Evolutionary conservation across 768 basidiomycete species (phyloP), one percentile per base, ranked within the genome.

Genomic region (Amanita muscaria): DNA sequence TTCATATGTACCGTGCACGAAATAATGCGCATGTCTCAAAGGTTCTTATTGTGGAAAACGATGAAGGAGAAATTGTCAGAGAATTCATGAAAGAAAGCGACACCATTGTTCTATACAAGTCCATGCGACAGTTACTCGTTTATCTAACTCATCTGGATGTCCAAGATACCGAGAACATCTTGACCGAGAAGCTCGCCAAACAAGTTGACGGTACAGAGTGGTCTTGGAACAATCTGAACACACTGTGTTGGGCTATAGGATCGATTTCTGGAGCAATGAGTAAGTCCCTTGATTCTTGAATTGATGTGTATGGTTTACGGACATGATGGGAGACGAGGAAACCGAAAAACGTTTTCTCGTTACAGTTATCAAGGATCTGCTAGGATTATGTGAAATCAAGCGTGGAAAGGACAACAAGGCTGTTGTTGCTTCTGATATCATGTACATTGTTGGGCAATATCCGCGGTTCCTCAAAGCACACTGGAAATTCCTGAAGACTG

Each of bases 401-500:
- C 85, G 93, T 40, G 96, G 96, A 30, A 98, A 99, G 64, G 96
- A 98, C 68, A 98, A 99, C 77, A 99, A 99, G 62, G 96, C 96
- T 3, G 92, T 98, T 51, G 94, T 98, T 53, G 89, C 89, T 6
- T 90, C 88, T 21, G 85, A 91, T 56, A 91, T 91, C 61, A 91
- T 91, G 88, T 99, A 99, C 62, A 99, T 97, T 57, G 96, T 99
- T 51, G 96, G 96, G 40, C 96, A 99, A 67, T 99, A 99, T 59
- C 96, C 96, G 35, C 83, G 96, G 27, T 99, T 98, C 80, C 79
- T 99, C 58, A 98, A 97, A 63, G 96, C 96, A 14, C 96, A 99
- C 62, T 99, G 96, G 96, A 99, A 98, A 67, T 99, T 99, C 77
- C 69, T 99, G 59, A 99, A 99, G 73, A 98, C 96, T 2, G 96